These are phyloP conservation scores for Patellaria atrata DNA, from an alignment of 495 filamentous ascomycete genomes.

Conservation along the genomic window DNA sequence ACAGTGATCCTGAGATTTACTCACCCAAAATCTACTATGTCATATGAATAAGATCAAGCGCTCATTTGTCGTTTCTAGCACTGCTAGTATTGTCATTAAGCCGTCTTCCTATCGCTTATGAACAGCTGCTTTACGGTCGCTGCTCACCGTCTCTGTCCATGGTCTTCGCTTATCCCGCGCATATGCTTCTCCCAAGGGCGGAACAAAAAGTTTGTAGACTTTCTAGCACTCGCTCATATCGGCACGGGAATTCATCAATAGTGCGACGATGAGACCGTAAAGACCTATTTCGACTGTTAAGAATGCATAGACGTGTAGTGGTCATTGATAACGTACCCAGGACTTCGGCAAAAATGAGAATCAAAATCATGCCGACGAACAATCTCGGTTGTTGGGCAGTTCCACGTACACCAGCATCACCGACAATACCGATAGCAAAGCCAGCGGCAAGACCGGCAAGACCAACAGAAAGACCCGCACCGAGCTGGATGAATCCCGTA, in stretches of 20 bases:
- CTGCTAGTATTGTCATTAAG: too few species aligned
- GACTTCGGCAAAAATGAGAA: slow-evolving; percentile 99
- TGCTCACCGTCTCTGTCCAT: too few species aligned
- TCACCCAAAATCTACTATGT: too few species aligned
- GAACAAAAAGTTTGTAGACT: too few species aligned
- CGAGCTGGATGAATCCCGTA: slow-evolving; percentile 93
- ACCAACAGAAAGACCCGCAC: slow-evolving; percentile 91
- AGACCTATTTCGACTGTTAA: slow-evolving; percentile 44
- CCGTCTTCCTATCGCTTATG: too few species aligned
- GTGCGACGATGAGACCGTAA: slow-evolving; percentile 94
- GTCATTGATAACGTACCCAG: slow-evolving; percentile 49
- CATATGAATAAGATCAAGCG: too few species aligned
- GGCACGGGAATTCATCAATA: slow-evolving; percentile 81
- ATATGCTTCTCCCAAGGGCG: too few species aligned
- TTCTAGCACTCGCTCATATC: slow-evolving; percentile 5
- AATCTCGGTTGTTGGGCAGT: slow-evolving; percentile 94
- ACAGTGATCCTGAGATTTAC: too few species aligned
- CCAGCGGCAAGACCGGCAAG: slow-evolving; percentile 92
- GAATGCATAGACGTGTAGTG: not conserved
- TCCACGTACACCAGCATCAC: slow-evolving; percentile 96
- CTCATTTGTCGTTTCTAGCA: too few species aligned
- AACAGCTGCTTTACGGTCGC: too few species aligned
- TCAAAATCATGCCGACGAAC: slow-evolving; percentile 99
- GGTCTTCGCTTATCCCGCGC: too few species aligned
- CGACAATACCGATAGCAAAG: slow-evolving; percentile 98